Evolutionary conservation across 129 eudicot genomes (phyloP), one percentile per base, ranked within the genome.

Genomic region (Lactuca sativa): DNA sequence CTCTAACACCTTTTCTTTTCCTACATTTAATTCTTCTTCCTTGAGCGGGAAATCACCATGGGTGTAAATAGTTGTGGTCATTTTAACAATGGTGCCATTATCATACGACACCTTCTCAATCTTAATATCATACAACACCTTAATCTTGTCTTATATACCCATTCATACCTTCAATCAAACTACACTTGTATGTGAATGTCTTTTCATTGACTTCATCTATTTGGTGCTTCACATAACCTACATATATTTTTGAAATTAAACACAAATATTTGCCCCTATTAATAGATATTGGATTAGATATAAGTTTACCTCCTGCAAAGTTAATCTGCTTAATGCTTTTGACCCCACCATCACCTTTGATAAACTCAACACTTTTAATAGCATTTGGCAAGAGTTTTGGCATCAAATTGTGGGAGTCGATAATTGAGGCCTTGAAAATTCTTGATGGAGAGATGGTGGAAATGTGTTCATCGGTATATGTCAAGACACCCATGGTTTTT

Each of bases 31-130:
- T 12, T 78, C 82, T 41, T 83, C 84, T 38, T 83, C 88, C 34
- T 80, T 80, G 38, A 86, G 60, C 62, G 21, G 74, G 64, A 82
- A 77, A 10, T 82, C 79, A 15, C 67, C 76, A 11, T 31, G 65
- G 0, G 85, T 80, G 32, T 77, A 74, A 60, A 74, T 80, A 13
- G 69, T 86, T 41, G 81, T 82, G 15, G 78, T 82, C 77, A 82
- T 82, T 40, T 77, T 86, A 0, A 84, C 77, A 64, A 77, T 48
- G 6, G 84, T 73, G 1, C 88, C 91, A 34, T 88, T 88, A 75
- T 74, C 58, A 8, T 65, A 37, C 6, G 70, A 33, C 10, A n/a
- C n/a, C n/a, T 71, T 53, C 74, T 82, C 85, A 37, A 85, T 80
- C 81, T 80, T 79, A 13, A 86, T 62, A 73, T 79, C 87, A 9